Conservation (phyloP, 129 eudicot species). For the Dittrichia graveolens region DNA sequence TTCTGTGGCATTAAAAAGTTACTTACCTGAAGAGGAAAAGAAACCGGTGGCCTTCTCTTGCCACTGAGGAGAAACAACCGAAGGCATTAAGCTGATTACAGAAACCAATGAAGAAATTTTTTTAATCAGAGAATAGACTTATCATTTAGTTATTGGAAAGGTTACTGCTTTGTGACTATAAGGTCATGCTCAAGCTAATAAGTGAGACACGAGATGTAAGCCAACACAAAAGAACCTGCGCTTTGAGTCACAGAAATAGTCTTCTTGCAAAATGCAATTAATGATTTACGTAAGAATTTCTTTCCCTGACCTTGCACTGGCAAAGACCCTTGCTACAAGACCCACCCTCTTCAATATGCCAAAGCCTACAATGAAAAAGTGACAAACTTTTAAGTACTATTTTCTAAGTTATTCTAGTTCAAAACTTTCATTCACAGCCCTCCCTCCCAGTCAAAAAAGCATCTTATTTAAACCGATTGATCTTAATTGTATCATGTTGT, state of each 20-base stretch:
- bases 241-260: constrained; percentile 14
- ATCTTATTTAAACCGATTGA: neutral
- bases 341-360: constrained; percentile 4
- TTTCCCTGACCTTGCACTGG: constrained; percentile 10
- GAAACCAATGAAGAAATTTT: constrained; percentile 18
- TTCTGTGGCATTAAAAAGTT: neutral
- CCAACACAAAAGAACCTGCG: neutral
- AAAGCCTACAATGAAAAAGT: constrained; percentile 21
- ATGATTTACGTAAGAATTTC: neutral
- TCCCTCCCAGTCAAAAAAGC: neutral
- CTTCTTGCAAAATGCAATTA: neutral
- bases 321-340: neutral
- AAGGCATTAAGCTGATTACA: constrained; percentile 64
- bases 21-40: constrained; percentile 85
- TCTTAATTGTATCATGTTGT: neutral
- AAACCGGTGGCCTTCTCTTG: constrained; percentile 94
- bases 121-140: neutral
- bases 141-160: constrained; percentile 11
- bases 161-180: constrained; percentile 17
- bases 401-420: neutral
- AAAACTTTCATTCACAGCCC: neutral
- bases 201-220: constrained; percentile 15
- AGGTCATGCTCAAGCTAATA: neutral
- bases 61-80: constrained; percentile 85
- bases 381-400: neutral